Evolutionary conservation across 805 yeast species (phyloP).

Genomic region (Kodamaea lidongshanica): DNA sequence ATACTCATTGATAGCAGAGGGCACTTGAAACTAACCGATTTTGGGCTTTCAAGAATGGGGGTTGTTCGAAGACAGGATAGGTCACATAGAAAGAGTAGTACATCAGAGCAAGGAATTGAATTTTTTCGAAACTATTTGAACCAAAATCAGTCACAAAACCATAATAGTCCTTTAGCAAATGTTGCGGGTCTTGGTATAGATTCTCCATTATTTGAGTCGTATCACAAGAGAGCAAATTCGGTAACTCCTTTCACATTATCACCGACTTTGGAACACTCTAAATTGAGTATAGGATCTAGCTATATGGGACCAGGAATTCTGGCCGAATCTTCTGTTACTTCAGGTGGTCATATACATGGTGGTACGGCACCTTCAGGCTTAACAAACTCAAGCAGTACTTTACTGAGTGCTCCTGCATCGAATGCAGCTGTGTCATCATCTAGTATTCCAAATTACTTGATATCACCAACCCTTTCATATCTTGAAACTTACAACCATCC

Average conservation of each 20-base stretch:
- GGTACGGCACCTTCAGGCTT: no score
- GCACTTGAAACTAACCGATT: constrained; percentile 88
- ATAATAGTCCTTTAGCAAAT: constrained; percentile 23
- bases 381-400: no score
- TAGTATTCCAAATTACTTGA: constrained; percentile 1
- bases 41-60: constrained; percentile 89
- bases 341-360: no score
- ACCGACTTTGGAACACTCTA: constrained; percentile 30
- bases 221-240: constrained; percentile 33
- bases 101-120: constrained; percentile 39
- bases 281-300: constrained; percentile 7
- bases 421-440: constrained; percentile 7
- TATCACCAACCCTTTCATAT: constrained; percentile 13
- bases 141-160: constrained; percentile 7
- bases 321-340: constrained; percentile 8
- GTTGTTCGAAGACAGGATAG: constrained; percentile 66
- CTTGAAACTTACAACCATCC: constrained; percentile 10
- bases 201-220: constrained; percentile 20
- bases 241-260: constrained; percentile 42
- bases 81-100: constrained; percentile 35
- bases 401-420: background rate
- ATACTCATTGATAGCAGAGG: constrained; percentile 79
- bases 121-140: constrained; percentile 27
- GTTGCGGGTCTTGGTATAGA: constrained; percentile 14
- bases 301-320: constrained; percentile 1